phyloP scores from a whole-genome alignment of 2,329 filamentous ascomycete species.

The Magnaporthiopsis rhizophila region DNA sequence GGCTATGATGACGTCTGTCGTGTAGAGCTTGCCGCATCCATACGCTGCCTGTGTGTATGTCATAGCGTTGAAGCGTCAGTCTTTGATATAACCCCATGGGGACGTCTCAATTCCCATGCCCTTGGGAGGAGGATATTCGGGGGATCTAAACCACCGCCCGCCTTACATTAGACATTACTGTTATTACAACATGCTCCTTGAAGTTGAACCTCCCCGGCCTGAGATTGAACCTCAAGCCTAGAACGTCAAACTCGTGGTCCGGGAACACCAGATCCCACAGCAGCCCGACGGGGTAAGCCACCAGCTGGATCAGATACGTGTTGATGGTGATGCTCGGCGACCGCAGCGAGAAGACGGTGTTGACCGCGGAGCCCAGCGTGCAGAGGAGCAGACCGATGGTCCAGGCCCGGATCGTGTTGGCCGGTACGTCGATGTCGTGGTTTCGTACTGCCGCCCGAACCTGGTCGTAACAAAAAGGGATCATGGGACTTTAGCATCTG shows the following conservation, averaged over 20 bases:
- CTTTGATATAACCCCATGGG: too few species aligned
- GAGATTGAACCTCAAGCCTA: slow-evolving; percentile 47
- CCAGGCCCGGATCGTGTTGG: slow-evolving; percentile 57
- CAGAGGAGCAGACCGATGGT: slow-evolving; percentile 47
- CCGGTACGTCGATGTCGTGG: slow-evolving; percentile 55
- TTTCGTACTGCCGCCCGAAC: slow-evolving; percentile 59
- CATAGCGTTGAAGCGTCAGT: too few species aligned
- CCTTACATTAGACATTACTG: slow-evolving; percentile 56
- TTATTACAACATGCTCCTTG: slow-evolving; percentile 55
- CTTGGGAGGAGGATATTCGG: background rate
- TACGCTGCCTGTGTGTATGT: slow-evolving; percentile 46
- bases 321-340: slow-evolving; percentile 52
- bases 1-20: slow-evolving; percentile 42
- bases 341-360: slow-evolving; percentile 51
- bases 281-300: slow-evolving; percentile 51
- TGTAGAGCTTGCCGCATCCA: slow-evolving; percentile 49
- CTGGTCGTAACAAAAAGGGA: slow-evolving; percentile 22
- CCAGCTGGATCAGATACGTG: slow-evolving; percentile 54
- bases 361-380: slow-evolving; percentile 48
- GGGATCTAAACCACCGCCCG: too few species aligned
- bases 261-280: slow-evolving; percentile 49
- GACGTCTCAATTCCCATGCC: too few species aligned
- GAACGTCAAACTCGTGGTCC: slow-evolving; percentile 40
- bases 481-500: background rate
- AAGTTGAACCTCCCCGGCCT: slow-evolving; percentile 51